phyloP scores from a whole-genome alignment of 2,329 filamentous ascomycete genomes.

The Epichloe scottii region DNA sequence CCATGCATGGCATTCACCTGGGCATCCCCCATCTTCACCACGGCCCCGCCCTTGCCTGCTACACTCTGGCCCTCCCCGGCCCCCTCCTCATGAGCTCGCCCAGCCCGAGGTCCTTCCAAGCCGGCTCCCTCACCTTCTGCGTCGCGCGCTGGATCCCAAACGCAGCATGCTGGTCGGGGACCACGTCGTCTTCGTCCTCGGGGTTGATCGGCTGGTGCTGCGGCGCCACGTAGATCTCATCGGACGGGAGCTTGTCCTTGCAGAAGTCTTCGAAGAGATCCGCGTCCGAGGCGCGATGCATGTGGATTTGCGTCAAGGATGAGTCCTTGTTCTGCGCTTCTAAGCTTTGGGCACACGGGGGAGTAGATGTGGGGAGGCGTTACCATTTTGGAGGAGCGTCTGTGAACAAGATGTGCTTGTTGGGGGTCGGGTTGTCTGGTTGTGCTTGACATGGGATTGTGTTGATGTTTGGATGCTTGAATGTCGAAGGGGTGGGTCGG shows the following conservation, averaged over 20 bases:
- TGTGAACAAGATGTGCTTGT: not conserved
- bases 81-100: conserved; percentile 55
- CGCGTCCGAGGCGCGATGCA: conserved; percentile 57
- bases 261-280: conserved; percentile 71
- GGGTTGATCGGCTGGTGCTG: conserved; percentile 74
- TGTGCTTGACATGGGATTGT: not conserved
- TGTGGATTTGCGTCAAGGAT: conserved; percentile 62
- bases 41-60: conserved; percentile 5
- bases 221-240: conserved; percentile 72
- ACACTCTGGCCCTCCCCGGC: conserved; percentile 20
- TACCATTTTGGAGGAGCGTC: not conserved
- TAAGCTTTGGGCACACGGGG: no score
- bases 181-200: conserved; percentile 79
- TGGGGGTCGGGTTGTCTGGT: not conserved
- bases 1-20: not conserved
- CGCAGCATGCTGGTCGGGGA: conserved; percentile 77
- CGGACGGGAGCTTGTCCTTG: conserved; percentile 56
- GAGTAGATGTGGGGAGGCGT: not conserved
- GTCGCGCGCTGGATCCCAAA: conserved; percentile 78
- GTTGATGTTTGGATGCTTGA: no score
- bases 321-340: conserved; percentile 56
- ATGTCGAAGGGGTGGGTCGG: no score
- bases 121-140: conserved; percentile 55
- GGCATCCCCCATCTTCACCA: not conserved
- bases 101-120: conserved; percentile 72